Conservation (phyloP, 2,329 filamentous ascomycete genomes). For the Dactylonectria macrodidyma region DNA sequence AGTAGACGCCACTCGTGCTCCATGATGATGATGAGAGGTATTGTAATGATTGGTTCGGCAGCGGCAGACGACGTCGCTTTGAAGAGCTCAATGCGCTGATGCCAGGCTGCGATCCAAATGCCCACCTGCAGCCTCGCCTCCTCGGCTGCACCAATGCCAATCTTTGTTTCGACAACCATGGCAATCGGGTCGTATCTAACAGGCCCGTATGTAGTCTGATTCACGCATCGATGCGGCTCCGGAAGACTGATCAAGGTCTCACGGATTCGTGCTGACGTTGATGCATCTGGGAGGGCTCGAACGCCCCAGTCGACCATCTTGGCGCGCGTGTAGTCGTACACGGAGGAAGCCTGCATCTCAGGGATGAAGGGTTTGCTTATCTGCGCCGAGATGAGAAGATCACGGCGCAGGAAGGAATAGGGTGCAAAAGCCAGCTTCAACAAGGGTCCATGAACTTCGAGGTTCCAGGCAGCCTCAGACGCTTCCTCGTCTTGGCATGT, state of each 20-base stretch:
- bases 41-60: slow-evolving; percentile 23
- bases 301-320: slow-evolving; percentile 29
- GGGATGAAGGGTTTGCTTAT: slow-evolving; percentile 28
- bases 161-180: slow-evolving; percentile 11
- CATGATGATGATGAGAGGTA: slow-evolving; percentile 22
- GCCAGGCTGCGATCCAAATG: slow-evolving; percentile 10
- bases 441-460: not conserved
- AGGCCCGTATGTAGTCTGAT: slow-evolving; percentile 11
- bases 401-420: slow-evolving; percentile 10
- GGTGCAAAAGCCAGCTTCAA: slow-evolving; percentile 25
- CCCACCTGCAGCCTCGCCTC: not conserved
- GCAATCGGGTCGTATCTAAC: slow-evolving; percentile 13
- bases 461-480: no score
- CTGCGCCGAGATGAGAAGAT: slow-evolving; percentile 17
- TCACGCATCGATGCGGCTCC: not conserved
- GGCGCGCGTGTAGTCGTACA: slow-evolving; percentile 9
- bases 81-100: slow-evolving; percentile 12
- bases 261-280: not conserved
- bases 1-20: slow-evolving; percentile 29
- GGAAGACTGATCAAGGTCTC: not conserved
- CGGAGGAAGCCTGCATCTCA: slow-evolving; percentile 12
- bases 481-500: no score
- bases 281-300: slow-evolving; percentile 1
- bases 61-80: no score
- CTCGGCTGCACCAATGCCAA: slow-evolving; percentile 3